Conservation (phyloP, 2,329 filamentous ascomycete genomes). For the Phaeophleospora eucalypticola region DNA sequence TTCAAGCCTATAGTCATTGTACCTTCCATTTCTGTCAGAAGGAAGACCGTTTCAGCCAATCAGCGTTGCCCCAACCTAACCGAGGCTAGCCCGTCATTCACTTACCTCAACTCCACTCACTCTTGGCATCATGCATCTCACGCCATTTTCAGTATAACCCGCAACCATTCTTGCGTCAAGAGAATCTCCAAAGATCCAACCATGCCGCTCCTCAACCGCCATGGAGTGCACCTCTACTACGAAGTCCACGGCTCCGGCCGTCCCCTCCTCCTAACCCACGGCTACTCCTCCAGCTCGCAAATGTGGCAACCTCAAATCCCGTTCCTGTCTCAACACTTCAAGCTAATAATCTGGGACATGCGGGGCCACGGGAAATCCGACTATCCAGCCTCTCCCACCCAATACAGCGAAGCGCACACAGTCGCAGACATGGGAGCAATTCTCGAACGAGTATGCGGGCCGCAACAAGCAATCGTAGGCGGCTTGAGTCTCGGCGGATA, state of each 20-base stretch:
- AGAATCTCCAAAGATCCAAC: too few relatives aligned
- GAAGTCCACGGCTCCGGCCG: constrained; percentile 13
- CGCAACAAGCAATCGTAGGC: constrained; percentile 22
- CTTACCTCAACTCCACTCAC: neutral
- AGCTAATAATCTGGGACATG: constrained; percentile 23
- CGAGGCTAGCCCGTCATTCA: constrained; percentile 3
- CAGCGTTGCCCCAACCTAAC: too few relatives aligned
- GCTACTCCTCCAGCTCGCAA: constrained; percentile 27
- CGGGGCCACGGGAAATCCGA: constrained; percentile 22
- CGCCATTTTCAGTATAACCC: neutral
- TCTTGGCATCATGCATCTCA: neutral
- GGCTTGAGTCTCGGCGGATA: constrained; percentile 28
- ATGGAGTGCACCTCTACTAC: constrained; percentile 25
- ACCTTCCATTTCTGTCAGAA: too few relatives aligned
- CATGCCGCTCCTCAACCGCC: constrained; percentile 16
- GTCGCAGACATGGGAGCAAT: constrained; percentile 27
- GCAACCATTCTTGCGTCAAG: neutral
- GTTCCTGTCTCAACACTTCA: constrained; percentile 18
- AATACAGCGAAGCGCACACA: constrained; percentile 27
- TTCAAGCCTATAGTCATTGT: too few relatives aligned
- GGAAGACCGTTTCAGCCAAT: too few relatives aligned
- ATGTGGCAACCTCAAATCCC: constrained; percentile 28
- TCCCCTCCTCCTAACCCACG: constrained; percentile 26
- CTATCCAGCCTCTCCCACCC: constrained; percentile 20
- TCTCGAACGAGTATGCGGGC: constrained; percentile 20